Base-by-base conservation (phyloP, 2,329 filamentous ascomycete genomes). In the Parastagonospora avenae region DNA sequence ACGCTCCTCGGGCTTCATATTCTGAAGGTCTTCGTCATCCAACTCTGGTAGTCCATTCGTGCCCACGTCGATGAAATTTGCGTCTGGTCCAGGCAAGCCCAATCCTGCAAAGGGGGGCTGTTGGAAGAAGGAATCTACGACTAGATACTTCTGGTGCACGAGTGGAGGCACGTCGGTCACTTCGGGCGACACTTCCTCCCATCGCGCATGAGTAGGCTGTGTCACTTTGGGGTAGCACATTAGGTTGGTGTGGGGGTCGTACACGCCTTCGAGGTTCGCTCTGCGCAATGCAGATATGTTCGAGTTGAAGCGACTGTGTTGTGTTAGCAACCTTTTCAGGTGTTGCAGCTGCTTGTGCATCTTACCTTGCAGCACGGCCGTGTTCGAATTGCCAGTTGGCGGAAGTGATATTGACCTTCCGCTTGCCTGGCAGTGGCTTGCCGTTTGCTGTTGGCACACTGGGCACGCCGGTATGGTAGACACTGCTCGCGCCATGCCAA, bases 341-440 rank as follows among this genome's bases (percentile, higher is more conserved):
- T 12, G 16, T 16, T 8, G 30, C 9, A 35, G 4, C 27, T 15
- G 10, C n/a, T 6, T 24, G 19, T 24, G 9, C 10, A n/a, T 14
- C 82, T 66, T 81, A 95, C 92, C 89, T 93, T 48, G 93, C 91
- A 72, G 93, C 91, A 43, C 90, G 85, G 27, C 92, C 92, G 75
- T 99, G 94, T 76, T 97, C 92, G 50, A 94, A 80, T 83, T 96
- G 94, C 94, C 94, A 99, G 72, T 97, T 99, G 50, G 88, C 86
- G 63, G 95, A 91, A 46, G 92, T 97, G 52, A 97, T 88, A 52
- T 92, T 89, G 33, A 96, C 89, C 64, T 89, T 89, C 60, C 89
- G 84, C 79, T 95, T 96, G 57, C 84, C 83, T 60, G 92, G 90
- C 7, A 85, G 74, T 30, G 79, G 80, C 74, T 95, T 96, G 50